Base-by-base conservation (phyloP, 768 basidiomycete genomes). In the Chalciporus chontae region DNA sequence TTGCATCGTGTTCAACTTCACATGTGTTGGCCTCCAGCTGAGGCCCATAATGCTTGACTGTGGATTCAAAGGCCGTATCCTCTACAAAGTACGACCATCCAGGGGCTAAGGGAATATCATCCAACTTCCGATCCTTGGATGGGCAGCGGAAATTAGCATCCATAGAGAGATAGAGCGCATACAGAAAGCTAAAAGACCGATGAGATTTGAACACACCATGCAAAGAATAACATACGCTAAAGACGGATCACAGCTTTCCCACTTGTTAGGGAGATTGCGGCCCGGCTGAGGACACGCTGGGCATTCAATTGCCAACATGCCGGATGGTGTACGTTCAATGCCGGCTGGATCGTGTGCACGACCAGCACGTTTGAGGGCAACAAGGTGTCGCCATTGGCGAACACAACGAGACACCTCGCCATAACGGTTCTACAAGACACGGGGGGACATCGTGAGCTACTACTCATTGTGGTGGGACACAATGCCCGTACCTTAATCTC, bases 101-200 rank as follows among this genome's bases (percentile, higher is more conserved):
- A 7, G 68, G 59, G n/a, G 52, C 44, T 0, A 63, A 62, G 43
- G 67, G 63, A 0, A 45, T 17, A 0, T 1, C 21, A 9, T 57
- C 54, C 57, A 1, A 47, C 59, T 0, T 61, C 56, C 18, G 54
- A 55, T 34, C 54, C 45, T 67, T 68, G 11, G 69, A 53, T 0
- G 66, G 54, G 48, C 71, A 72, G 5, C 66, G 52, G 51, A 71
- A 67, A 53, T 70, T 70, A 2, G 68, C 67, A 51, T 70, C 69
- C 4, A 71, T 59, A 0, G 58, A 60, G 5, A 70, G 40, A 46
- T 65, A 65, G 5, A 41, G 29, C 1, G 19, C 23, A 17, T 48
- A 40, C 3, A 34, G 10, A 31, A 15, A 34, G 15, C 32, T 34
- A 34, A 34, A 11, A 11, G 11, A 34, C 32, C 10, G 32, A 34